Evolutionary conservation across 768 basidiomycete species (phyloP).

Genomic region (Termitomyces eurrhizus): DNA sequence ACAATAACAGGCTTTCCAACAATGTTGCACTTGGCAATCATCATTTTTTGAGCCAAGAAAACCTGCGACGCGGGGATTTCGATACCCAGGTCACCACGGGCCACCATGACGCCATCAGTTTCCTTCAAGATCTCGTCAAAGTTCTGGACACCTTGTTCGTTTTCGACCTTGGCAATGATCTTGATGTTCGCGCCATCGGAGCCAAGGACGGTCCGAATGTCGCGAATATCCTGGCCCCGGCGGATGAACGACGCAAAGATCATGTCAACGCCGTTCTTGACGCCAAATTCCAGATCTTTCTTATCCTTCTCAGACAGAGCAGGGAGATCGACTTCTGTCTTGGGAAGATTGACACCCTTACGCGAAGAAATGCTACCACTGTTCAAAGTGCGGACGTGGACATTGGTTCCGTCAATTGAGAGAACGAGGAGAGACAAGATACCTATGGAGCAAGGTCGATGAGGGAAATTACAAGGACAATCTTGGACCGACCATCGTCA

Average conservation of each 20-base stretch:
- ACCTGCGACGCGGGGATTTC: constrained; percentile 99
- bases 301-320: constrained; percentile 99
- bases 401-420: constrained; percentile 75
- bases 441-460: constrained; percentile 32
- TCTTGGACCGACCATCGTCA: constrained; percentile 70
- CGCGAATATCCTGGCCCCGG: constrained; percentile 87
- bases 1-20: constrained; percentile 98
- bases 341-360: constrained; percentile 99
- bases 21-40: constrained; percentile 99
- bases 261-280: constrained; percentile 98
- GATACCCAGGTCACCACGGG: constrained; percentile 98
- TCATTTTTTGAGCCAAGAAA: constrained; percentile 99
- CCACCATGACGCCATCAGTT: constrained; percentile 99
- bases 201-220: constrained; percentile 91
- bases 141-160: constrained; percentile 98
- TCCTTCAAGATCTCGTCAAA: constrained; percentile 97
- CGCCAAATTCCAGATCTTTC: constrained; percentile 89
- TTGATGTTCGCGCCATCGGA: constrained; percentile 95
- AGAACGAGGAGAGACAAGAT: constrained; percentile 93
- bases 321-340: constrained; percentile 96
- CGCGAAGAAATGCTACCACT: constrained; percentile 90
- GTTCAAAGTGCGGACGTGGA: constrained; percentile 87
- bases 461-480: background rate
- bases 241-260: constrained; percentile 99
- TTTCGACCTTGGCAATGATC: constrained; percentile 99